These are phyloP conservation scores for Kalmusia sp. DNA, from an alignment of 2,329 filamentous ascomycete species.

Conservation along the genomic window DNA sequence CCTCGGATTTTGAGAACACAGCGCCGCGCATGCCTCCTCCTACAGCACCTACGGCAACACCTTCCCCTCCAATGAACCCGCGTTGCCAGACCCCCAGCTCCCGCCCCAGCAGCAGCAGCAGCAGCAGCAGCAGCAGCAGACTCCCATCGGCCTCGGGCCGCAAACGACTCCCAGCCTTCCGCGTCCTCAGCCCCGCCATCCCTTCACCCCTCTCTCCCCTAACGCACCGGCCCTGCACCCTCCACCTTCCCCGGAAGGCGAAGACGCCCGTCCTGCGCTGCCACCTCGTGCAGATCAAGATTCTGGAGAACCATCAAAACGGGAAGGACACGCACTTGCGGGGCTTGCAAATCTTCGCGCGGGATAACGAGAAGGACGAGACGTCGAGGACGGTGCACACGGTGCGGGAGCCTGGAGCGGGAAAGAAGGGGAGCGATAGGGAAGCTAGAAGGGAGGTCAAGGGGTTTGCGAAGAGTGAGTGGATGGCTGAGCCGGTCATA, in stretches of 20 bases:
- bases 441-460: conserved; percentile 1
- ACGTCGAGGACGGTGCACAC: conserved; percentile 19
- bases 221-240: conserved; percentile 8
- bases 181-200: conserved; percentile 18
- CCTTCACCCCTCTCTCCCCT: conserved; percentile 28
- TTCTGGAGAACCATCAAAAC: conserved; percentile 98
- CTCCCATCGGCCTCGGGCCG: conserved; percentile 3
- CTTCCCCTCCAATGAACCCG: too few relatives aligned
- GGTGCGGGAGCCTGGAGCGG: conserved; percentile 22
- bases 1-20: conserved; percentile 28
- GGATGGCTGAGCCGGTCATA: conserved; percentile 27
- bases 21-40: background rate
- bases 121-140: background rate
- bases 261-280: conserved; percentile 78
- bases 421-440: conserved; percentile 2
- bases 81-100: conserved; percentile 3
- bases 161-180: conserved; percentile 19
- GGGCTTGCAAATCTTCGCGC: conserved; percentile 83
- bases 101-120: conserved; percentile 3
- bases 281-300: conserved; percentile 87
- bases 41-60: background rate
- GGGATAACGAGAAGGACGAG: conserved; percentile 42
- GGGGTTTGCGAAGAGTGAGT: conserved; percentile 19
- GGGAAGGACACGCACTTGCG: conserved; percentile 98
- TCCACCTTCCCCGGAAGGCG: conserved; percentile 55